These are phyloP conservation scores for Vitis labrusca DNA, from an alignment of 164 flowering plant genomes.

Conservation along the genomic window DNA sequence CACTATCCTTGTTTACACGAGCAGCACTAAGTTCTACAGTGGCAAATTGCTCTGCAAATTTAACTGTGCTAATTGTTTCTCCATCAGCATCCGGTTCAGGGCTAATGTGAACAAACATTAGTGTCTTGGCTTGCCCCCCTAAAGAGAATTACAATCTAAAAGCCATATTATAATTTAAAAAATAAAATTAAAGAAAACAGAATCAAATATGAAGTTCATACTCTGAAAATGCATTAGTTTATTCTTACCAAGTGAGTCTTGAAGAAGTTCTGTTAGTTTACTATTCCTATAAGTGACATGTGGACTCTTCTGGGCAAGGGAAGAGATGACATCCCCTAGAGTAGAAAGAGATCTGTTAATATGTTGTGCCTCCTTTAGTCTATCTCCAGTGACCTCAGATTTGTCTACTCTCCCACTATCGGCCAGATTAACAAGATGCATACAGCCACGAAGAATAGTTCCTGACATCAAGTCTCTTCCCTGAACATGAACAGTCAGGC, in stretches of 20 bases:
- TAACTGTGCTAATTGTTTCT: conserved; percentile 77
- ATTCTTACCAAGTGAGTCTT: conserved; percentile 80
- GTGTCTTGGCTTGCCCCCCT: conserved; percentile 97
- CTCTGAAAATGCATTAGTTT: background rate
- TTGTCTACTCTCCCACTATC: conserved; percentile 92
- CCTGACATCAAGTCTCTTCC: conserved; percentile 81
- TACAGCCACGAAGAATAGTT: conserved; percentile 63
- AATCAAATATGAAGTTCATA: background rate
- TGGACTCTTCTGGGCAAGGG: conserved; percentile 83
- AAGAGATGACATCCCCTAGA: conserved; percentile 87
- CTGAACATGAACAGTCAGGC: conserved; percentile 88
- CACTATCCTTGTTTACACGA: conserved; percentile 49
- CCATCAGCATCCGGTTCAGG: conserved; percentile 73
- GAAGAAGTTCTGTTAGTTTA: conserved; percentile 78
- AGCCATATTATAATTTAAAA: background rate
- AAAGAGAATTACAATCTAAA: conserved; percentile 6
- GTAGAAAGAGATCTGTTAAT: conserved; percentile 91
- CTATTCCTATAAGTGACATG: conserved; percentile 90
- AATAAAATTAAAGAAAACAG: background rate
- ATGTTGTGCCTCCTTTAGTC: conserved; percentile 92
- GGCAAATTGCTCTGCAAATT: conserved; percentile 80
- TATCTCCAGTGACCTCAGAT: conserved; percentile 84
- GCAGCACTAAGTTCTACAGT: conserved; percentile 70
- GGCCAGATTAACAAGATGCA: conserved; percentile 91
- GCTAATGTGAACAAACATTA: conserved; percentile 96